Evolutionary conservation across 2,329 filamentous ascomycete species (phyloP), one percentile per base, ranked within the genome.

Genomic region (Thelonectria discophora): DNA sequence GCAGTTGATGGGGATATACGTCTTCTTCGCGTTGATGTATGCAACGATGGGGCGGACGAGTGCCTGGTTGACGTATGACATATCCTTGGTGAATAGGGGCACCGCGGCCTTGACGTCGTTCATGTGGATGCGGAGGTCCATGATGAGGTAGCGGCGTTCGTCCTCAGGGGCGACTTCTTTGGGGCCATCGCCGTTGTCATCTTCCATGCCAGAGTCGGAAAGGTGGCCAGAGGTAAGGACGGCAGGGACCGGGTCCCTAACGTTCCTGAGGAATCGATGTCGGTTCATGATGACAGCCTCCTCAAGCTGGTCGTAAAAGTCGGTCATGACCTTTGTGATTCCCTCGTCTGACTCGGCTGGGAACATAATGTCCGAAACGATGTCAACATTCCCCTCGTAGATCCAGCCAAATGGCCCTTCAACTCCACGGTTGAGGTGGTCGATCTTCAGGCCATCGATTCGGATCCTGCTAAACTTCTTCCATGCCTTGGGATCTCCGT

Each of bases 351-450:
- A 87, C 56, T 98, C 95, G 32, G 88, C 88, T 0, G 95, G 95
- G 64, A 99, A 92, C 88, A 97, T 94, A 66, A 99, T 89, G 72
- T 99, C 95, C 7, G 95, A 91, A 13, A 98, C 89, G 64, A 99
- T 97, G 74, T 99, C 95, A 42, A 99, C 93, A 65, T 95, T 97
- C 34, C 95, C 95, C 78, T 98, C 93, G 68, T 96, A 91, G 55
- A 99, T 99, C 95, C 95, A 99, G 3, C 93, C 94, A 76, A 99
- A 97, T 0, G 94, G 94, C 0, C 95, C 95, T 64, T 95, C 89
- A 17, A 97, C 93, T 21, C 94, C 94, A 43, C 93, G 88, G 74
- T 99, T 99, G 10, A 99, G 84, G 75, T 99, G 95, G 71, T 98
- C 95, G 56, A 99, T 97, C 74, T 90, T 97, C 10, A 99, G 84